A percentile compares a stretch with the other conserved stretches of the same genome.
Conservation (phyloP, 2,329 filamentous ascomycete genomes). For the Phaeosphaeriaceae sp. region DNA sequence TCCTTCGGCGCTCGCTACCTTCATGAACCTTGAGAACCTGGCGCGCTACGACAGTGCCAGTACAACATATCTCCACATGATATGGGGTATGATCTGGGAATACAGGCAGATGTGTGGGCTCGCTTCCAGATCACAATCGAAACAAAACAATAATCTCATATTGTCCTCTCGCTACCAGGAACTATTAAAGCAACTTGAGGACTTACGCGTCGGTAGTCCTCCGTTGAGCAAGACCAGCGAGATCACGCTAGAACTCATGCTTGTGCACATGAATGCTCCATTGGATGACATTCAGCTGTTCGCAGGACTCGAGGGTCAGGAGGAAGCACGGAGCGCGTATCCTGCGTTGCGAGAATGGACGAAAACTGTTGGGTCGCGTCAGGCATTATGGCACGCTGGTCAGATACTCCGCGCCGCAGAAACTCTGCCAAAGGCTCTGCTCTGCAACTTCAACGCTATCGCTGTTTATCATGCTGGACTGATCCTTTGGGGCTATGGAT, state of each 20-base stretch:
- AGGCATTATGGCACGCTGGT: conserved; percentile 71
- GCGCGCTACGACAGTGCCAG: conserved; percentile 47
- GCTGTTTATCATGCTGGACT: conserved; percentile 73
- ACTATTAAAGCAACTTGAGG: conserved; percentile 64
- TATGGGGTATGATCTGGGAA: conserved; percentile 71
- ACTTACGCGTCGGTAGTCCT: conserved; percentile 57
- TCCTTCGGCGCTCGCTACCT: conserved; percentile 38
- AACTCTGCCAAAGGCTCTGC: conserved; percentile 58
- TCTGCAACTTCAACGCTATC: conserved; percentile 73
- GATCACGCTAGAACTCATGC: conserved; percentile 58
- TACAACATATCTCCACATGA: conserved; percentile 68
- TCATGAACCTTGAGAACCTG: conserved; percentile 34
- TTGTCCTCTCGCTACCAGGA: conserved; percentile 58
- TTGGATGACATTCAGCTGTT: conserved; percentile 72
- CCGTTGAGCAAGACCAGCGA: conserved; percentile 41
- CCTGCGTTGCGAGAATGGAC: conserved; percentile 67
- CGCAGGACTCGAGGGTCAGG: conserved; percentile 70
- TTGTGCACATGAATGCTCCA: conserved; percentile 70
- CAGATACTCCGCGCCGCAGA: conserved; percentile 70
- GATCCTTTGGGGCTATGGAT: conserved; percentile 73
- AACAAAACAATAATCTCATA: conserved; percentile 44
- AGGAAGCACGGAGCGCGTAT: conserved; percentile 68
- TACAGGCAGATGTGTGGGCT: conserved; percentile 66
- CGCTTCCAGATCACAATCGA: conserved; percentile 53
- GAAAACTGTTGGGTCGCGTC: conserved; percentile 61